These are phyloP conservation scores for Limtongozyma cylindracea DNA, from an alignment of 805 yeast genomes.

Conservation along the genomic window DNA sequence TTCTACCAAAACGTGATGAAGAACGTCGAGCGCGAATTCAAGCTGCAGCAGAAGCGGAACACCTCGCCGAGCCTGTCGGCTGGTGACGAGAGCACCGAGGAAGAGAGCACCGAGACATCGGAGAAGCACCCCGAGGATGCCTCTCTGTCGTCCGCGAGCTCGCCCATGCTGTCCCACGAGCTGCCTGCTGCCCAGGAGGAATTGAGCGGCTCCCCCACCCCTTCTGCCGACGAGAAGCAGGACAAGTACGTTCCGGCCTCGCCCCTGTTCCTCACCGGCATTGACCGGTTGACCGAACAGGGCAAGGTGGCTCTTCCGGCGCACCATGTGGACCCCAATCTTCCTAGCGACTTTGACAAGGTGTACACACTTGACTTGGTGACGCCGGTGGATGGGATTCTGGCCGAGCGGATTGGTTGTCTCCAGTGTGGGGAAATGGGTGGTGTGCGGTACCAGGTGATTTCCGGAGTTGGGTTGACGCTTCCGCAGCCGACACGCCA, in stretches of 20 bases:
- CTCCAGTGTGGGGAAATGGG: constrained; percentile 82
- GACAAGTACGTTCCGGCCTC: no score
- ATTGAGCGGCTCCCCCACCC: no score
- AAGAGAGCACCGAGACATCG: no score
- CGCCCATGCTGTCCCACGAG: no score
- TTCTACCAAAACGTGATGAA: constrained; percentile 63
- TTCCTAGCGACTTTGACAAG: constrained; percentile 14
- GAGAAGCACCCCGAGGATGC: no score
- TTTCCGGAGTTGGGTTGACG: constrained; percentile 49
- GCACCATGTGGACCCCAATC: constrained; percentile 50
- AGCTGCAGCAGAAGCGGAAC: constrained; percentile 2
- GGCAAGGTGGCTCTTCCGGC: constrained; percentile 55
- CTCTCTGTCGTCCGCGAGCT: no score
- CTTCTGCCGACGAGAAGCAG: no score
- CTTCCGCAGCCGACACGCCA: no score
- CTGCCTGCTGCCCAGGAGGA: no score
- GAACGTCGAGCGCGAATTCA: constrained; percentile 34
- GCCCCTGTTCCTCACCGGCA: constrained; percentile 7
- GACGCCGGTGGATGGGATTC: constrained; percentile 82
- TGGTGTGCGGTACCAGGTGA: constrained; percentile 64
- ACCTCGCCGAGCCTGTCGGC: no score
- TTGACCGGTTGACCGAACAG: constrained; percentile 24
- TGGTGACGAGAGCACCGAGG: no score
- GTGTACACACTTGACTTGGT: constrained; percentile 28
- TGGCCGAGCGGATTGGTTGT: constrained; percentile 81